Conservation (phyloP, 768 basidiomycete genomes). For the Termitomyces sp. region DNA sequence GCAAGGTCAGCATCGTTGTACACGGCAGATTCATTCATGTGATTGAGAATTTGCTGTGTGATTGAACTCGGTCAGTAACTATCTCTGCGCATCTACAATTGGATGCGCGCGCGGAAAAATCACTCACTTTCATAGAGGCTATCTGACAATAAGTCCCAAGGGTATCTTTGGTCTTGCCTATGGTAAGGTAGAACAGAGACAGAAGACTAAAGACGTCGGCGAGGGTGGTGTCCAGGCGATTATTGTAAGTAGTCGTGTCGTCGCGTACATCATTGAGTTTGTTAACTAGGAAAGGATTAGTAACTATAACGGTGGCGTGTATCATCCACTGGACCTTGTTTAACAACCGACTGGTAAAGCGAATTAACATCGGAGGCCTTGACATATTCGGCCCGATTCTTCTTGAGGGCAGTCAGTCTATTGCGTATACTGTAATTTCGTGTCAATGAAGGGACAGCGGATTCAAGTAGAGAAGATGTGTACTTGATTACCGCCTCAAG, state of each 20-base stretch:
- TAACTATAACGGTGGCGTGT: not conserved
- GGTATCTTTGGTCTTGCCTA: conserved; percentile 92
- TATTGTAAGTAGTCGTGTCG: conserved; percentile 70
- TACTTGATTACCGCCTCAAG: conserved; percentile 94
- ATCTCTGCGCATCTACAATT: not conserved
- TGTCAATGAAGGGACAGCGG: conserved; percentile 14
- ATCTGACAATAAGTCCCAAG: conserved; percentile 96
- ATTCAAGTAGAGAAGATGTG: conserved; percentile 21
- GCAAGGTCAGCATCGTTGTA: conserved; percentile 90
- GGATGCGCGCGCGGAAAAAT: conserved; percentile 5
- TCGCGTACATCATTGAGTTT: conserved; percentile 89
- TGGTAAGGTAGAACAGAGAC: conserved; percentile 96
- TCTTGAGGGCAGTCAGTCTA: conserved; percentile 90
- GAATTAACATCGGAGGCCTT: conserved; percentile 90
- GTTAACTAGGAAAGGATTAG: conserved; percentile 53
- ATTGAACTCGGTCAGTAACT: conserved; percentile 18
- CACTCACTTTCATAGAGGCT: conserved; percentile 90
- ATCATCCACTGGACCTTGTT: conserved; percentile 64
- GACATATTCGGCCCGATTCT: conserved; percentile 90
- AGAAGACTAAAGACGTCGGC: conserved; percentile 95
- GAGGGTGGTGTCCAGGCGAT: conserved; percentile 91
- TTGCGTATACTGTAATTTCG: conserved; percentile 74
- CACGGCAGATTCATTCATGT: conserved; percentile 93
- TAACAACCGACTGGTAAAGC: conserved; percentile 90
- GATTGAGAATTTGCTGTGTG: conserved; percentile 84